A percentile compares a stretch with the other conserved stretches of the same genome.
Conservation (phyloP, 2,329 filamentous ascomycete genomes). For the Beauveria sp. region DNA sequence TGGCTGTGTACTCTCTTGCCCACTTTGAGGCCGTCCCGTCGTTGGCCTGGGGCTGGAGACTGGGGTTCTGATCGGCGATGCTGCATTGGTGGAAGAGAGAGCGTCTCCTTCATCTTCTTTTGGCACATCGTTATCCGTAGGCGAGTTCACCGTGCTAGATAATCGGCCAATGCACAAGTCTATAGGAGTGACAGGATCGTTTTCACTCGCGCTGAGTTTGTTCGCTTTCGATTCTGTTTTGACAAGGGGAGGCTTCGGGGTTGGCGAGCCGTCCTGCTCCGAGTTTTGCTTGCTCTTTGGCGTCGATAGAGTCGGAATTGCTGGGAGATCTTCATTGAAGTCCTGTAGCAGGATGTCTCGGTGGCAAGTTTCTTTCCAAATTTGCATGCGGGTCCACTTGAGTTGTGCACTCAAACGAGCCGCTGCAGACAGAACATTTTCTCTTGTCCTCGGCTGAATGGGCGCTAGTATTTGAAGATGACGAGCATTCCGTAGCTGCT, state of each 20-base stretch:
- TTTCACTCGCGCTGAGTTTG: slow-evolving; percentile 19
- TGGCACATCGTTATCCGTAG: not conserved
- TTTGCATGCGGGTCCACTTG: slow-evolving; percentile 90
- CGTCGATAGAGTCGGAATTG: slow-evolving; percentile 14
- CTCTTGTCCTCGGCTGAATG: slow-evolving; percentile 82
- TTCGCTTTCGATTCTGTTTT: slow-evolving; percentile 23
- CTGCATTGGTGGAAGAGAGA: slow-evolving; percentile 18
- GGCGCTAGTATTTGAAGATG: slow-evolving; percentile 85
- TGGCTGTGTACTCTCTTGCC: slow-evolving; percentile 13
- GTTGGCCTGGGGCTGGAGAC: slow-evolving; percentile 17
- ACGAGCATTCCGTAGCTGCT: slow-evolving; percentile 77
- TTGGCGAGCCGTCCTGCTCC: slow-evolving; percentile 20
- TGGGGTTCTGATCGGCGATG: slow-evolving; percentile 15
- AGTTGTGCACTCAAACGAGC: slow-evolving; percentile 78
- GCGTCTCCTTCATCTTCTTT: not conserved
- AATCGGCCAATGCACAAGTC: slow-evolving; percentile 18
- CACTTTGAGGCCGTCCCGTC: slow-evolving; percentile 17
- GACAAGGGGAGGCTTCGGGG: slow-evolving; percentile 17
- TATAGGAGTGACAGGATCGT: slow-evolving; percentile 20
- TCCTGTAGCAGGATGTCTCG: slow-evolving; percentile 81
- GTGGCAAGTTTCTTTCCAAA: slow-evolving; percentile 88
- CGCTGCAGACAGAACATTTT: slow-evolving; percentile 77
- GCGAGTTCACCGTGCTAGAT: slow-evolving; percentile 8
- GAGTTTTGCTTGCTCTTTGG: slow-evolving; percentile 23
- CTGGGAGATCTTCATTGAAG: slow-evolving; percentile 62